Conservation (phyloP, 1,284 basidiomycete species). For the Heterobasidion annosum region DNA sequence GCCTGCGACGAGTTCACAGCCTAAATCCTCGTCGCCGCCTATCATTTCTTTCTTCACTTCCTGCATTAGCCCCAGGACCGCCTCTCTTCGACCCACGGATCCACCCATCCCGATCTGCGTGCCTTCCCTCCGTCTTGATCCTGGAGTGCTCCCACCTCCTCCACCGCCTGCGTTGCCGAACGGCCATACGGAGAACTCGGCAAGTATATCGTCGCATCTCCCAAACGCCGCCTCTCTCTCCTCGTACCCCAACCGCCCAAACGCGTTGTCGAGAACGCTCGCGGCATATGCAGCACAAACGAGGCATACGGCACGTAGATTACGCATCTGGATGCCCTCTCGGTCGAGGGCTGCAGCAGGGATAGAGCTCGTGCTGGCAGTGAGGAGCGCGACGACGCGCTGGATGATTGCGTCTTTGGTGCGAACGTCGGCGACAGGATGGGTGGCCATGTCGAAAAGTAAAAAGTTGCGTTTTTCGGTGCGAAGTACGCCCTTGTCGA, state of each 20-base stretch:
- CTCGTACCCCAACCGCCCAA: constrained; percentile 81
- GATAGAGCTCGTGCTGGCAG: constrained; percentile 76
- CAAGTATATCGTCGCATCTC: constrained; percentile 85
- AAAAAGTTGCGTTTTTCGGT: constrained; percentile 97
- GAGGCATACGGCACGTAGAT: constrained; percentile 73
- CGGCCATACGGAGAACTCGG: constrained; percentile 87
- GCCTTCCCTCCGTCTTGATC: constrained; percentile 28
- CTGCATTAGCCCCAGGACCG: constrained; percentile 70
- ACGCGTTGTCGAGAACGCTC: constrained; percentile 91
- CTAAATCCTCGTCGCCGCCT: constrained; percentile 57
- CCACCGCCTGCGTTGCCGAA: constrained; percentile 48
- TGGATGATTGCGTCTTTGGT: constrained; percentile 80
- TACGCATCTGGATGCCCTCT: constrained; percentile 73
- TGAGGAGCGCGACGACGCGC: constrained; percentile 72
- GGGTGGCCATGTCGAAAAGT: constrained; percentile 97
- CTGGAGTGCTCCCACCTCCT: constrained; percentile 10
- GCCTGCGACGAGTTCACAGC: constrained; percentile 84
- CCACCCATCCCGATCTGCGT: constrained; percentile 46
- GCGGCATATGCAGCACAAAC: constrained; percentile 88
- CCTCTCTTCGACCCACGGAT: constrained; percentile 51
- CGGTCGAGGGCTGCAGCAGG: constrained; percentile 66
- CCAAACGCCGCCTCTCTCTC: constrained; percentile 86
- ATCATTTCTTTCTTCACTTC: constrained; percentile 72
- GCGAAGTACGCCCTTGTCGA: constrained; percentile 94
- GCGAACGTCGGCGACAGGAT: constrained; percentile 87